Evolutionary conservation across 2,329 filamentous ascomycete genomes (phyloP).

Genomic region (Fusarium torulosum): DNA sequence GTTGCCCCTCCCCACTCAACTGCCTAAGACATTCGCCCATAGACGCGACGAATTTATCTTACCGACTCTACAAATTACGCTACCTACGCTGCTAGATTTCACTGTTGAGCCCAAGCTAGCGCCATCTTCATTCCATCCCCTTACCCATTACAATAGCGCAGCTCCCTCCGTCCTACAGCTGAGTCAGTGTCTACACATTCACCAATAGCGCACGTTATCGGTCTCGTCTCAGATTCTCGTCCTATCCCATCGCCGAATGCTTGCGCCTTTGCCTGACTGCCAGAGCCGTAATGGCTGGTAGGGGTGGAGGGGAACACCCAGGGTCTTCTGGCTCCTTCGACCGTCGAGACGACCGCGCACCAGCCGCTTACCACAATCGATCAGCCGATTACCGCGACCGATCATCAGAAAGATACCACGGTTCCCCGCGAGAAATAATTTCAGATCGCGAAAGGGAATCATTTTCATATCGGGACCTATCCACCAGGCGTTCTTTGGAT

Average conservation of each 20-base stretch:
- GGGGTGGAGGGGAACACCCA: not conserved
- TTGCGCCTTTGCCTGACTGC: constrained; percentile 9
- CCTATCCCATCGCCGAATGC: constrained; percentile 30
- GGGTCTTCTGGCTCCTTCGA: not conserved
- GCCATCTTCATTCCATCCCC: constrained; percentile 1
- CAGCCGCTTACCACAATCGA: constrained; percentile 25
- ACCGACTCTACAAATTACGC: not conserved
- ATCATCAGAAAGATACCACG: constrained; percentile 20
- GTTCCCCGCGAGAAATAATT: constrained; percentile 20
- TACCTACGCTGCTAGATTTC: constrained; percentile 1
- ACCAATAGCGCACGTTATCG: not conserved
- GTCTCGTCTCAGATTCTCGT: constrained; percentile 4
- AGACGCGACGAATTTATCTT: constrained; percentile 3
- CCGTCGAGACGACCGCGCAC: constrained; percentile 28
- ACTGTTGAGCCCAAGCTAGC: not conserved
- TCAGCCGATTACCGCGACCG: constrained; percentile 24
- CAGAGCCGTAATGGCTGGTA: constrained; percentile 43
- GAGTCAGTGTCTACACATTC: not conserved
- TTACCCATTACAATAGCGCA: not conserved
- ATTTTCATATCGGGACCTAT: not conserved
- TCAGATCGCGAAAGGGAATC: constrained; percentile 12
- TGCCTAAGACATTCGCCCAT: not conserved
- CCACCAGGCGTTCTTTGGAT: constrained; percentile 7
- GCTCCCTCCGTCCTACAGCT: not conserved
- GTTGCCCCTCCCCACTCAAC: not conserved